phyloP scores from a whole-genome alignment of 2,329 filamentous ascomycete genomes.

The Colletotrichum sp. region DNA sequence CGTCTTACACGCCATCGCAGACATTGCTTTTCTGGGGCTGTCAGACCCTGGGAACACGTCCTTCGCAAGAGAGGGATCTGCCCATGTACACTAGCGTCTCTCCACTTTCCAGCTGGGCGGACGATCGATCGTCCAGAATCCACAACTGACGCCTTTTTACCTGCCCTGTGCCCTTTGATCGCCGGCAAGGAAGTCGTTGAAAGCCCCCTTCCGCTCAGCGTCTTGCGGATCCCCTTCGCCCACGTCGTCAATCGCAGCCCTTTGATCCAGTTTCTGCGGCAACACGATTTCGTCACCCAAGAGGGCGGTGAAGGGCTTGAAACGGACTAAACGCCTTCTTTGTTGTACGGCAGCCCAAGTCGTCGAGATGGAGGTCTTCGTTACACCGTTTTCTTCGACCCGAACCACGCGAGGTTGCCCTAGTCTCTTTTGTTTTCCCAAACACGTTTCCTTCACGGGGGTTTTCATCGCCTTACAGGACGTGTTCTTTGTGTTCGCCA shows the following conservation, averaged over 20 bases:
- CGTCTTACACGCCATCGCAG: background rate
- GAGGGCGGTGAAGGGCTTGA: constrained; percentile 9
- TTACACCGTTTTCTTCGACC: background rate
- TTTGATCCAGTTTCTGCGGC: background rate
- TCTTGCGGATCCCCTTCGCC: background rate
- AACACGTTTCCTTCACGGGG: background rate
- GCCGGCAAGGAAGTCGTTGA: background rate
- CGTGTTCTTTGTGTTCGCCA: background rate
- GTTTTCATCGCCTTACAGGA: background rate
- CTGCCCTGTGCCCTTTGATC: background rate
- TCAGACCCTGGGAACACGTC: background rate
- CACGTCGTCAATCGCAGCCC: background rate
- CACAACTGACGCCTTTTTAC: background rate
- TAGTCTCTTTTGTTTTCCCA: background rate
- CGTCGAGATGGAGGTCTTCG: background rate
- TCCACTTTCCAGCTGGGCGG: background rate
- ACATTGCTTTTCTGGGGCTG: background rate
- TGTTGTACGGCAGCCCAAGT: background rate
- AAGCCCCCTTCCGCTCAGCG: background rate
- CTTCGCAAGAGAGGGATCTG: background rate
- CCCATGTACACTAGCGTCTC: background rate
- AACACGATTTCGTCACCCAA: background rate
- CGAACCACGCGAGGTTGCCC: background rate
- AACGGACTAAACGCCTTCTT: constrained; percentile 11
- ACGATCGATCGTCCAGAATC: background rate